A percentile compares a stretch with the other conserved stretches of the same genome.
Evolutionary conservation across 2,329 filamentous ascomycete species (phyloP).

Genomic region (Fusarium nelsonii): DNA sequence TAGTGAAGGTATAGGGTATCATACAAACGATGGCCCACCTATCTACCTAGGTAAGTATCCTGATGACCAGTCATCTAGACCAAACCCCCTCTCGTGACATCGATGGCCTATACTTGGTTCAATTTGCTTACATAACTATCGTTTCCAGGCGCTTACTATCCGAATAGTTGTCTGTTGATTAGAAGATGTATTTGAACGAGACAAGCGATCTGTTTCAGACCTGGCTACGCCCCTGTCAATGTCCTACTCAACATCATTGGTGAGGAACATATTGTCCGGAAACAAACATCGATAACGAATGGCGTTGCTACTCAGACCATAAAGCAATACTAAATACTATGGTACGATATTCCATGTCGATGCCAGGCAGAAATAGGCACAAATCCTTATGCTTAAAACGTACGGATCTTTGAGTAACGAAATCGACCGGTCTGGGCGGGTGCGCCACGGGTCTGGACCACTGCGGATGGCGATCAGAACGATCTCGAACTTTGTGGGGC

Average conservation of each 20-base stretch:
- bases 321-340: background rate
- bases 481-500: slow-evolving; percentile 39
- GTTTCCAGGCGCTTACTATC: background rate
- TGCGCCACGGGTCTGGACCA: slow-evolving; percentile 41
- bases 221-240: background rate
- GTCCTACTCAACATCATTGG: background rate
- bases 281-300: slow-evolving; percentile 17
- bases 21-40: too few relatives aligned
- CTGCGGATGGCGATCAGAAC: slow-evolving; percentile 1
- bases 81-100: too few relatives aligned
- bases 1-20: too few relatives aligned
- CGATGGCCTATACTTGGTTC: background rate
- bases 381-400: background rate
- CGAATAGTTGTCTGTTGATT: background rate
- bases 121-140: background rate
- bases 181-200: background rate
- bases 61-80: too few relatives aligned
- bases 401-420: slow-evolving; percentile 4
- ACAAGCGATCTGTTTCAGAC: background rate
- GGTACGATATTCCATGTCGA: background rate
- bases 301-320: background rate
- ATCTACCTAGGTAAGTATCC: too few relatives aligned
- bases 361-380: background rate
- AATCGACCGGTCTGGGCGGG: slow-evolving; percentile 41
- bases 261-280: slow-evolving; percentile 18